phyloP scores from a whole-genome alignment of 805 yeast species.

The Spathaspora gorwiae region DNA sequence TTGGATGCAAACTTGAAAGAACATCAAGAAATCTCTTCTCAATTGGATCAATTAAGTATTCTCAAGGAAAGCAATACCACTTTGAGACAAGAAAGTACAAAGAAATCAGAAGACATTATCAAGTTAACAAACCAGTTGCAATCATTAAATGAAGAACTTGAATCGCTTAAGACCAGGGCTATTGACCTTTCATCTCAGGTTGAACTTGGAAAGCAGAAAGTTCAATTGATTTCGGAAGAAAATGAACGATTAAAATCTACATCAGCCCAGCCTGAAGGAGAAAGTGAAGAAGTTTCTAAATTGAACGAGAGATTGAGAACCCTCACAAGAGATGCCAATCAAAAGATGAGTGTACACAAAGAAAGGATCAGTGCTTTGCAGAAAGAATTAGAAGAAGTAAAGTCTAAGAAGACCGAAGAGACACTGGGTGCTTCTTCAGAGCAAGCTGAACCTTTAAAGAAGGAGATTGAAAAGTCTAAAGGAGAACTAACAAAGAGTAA shows the following conservation, averaged over 20 bases:
- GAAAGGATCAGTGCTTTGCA: conserved; percentile 22
- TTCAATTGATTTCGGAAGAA: conserved; percentile 13
- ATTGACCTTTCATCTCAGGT: conserved; percentile 22
- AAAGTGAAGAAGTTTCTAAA: conserved; percentile 11
- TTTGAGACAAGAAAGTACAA: conserved; percentile 47
- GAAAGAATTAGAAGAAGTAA: conserved; percentile 13
- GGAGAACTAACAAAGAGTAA: conserved; percentile 19
- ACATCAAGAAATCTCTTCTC: conserved; percentile 45
- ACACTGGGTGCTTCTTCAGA: not conserved
- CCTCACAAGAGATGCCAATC: conserved; percentile 17
- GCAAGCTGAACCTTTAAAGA: conserved; percentile 1
- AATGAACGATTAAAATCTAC: conserved; percentile 15
- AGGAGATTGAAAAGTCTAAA: conserved; percentile 9
- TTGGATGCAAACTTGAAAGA: conserved; percentile 26
- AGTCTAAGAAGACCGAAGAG: not conserved
- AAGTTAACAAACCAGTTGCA: conserved; percentile 39
- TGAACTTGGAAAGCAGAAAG: conserved; percentile 10
- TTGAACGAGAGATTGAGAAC: conserved; percentile 17
- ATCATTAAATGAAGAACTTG: conserved; percentile 26
- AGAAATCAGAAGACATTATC: conserved; percentile 16
- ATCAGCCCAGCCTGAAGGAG: conserved; percentile 14
- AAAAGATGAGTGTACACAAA: conserved; percentile 18
- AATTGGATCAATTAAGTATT: conserved; percentile 57
- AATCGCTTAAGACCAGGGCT: conserved; percentile 43
- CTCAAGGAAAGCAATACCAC: conserved; percentile 66